Percentiles rank a stretch among this genome's conserved stretches.
phyloP scores from a whole-genome alignment of 225 moss, liverwort and hornwort genomes.

The Asterella californica region DNA sequence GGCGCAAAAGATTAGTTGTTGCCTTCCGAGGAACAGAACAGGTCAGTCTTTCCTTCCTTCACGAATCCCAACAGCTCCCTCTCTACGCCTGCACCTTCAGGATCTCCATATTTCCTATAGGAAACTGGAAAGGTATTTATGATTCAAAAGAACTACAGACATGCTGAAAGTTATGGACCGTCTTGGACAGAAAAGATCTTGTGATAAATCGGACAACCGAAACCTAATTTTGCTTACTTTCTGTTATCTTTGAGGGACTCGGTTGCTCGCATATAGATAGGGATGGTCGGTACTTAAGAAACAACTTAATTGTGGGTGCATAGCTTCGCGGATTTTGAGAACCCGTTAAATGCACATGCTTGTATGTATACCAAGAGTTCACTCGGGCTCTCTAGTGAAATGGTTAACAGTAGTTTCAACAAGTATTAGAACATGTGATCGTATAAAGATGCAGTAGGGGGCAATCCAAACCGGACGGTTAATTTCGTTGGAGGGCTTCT shows the following conservation, averaged over 20 bases:
- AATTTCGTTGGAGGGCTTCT: too few relatives aligned
- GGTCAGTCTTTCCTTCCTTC: constrained; percentile 21
- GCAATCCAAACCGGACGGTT: background rate
- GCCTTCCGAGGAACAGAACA: constrained; percentile 93
- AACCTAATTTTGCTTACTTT: too few relatives aligned
- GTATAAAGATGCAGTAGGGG: too few relatives aligned
- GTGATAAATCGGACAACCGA: too few relatives aligned
- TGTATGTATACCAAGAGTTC: background rate
- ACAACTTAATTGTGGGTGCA: too few relatives aligned
- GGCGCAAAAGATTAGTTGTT: constrained; percentile 64
- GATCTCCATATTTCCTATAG: background rate
- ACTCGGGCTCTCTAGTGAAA: background rate
- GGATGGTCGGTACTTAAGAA: too few relatives aligned
- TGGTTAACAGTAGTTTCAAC: background rate
- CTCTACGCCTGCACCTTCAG: background rate
- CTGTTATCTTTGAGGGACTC: too few relatives aligned
- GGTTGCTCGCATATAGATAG: too few relatives aligned
- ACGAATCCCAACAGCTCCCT: background rate
- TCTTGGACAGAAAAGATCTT: too few relatives aligned
- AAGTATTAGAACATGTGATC: background rate
- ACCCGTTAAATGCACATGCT: background rate
- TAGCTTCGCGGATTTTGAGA: background rate
- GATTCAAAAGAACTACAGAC: too few relatives aligned
- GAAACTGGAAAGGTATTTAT: too few relatives aligned
- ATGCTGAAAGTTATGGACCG: too few relatives aligned